Evolutionary conservation across 371 early-diverging fungal species (phyloP).

Genomic region (Zopfochytrium polystomum): DNA sequence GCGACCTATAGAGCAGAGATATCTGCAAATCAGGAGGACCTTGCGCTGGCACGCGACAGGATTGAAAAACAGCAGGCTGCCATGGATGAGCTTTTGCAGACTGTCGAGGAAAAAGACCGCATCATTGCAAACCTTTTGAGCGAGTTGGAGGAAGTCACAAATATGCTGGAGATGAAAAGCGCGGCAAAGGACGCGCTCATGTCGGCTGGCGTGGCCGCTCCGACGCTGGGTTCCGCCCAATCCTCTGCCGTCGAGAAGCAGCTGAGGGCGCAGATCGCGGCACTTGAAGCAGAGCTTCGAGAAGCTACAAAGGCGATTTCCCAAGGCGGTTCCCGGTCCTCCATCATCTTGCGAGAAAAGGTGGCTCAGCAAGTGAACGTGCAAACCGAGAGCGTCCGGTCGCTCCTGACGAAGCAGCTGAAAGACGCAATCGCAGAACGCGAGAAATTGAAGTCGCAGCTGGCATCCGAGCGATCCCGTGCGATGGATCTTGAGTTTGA

Average conservation of each 20-base stretch:
- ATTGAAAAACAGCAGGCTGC: constrained; percentile 20
- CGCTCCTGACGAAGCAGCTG: constrained; percentile 22
- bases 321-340: not conserved
- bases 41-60: constrained; percentile 15
- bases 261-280: constrained; percentile 15
- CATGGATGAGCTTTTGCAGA: constrained; percentile 29
- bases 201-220: constrained; percentile 1
- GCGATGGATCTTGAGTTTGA: constrained; percentile 23
- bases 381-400: constrained; percentile 14
- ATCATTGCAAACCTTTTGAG: constrained; percentile 33
- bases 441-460: constrained; percentile 27
- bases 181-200: constrained; percentile 14
- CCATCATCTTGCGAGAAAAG: constrained; percentile 6
- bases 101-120: constrained; percentile 39
- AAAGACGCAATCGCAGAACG: constrained; percentile 34
- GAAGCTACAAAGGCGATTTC: not conserved
- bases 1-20: constrained; percentile 33
- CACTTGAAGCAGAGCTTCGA: constrained; percentile 14
- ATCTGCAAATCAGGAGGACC: constrained; percentile 23
- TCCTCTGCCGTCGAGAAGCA: constrained; percentile 9
- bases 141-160: constrained; percentile 39
- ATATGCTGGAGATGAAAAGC: constrained; percentile 28
- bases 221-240: not conserved
- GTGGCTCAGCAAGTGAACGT: not conserved
- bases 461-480: constrained; percentile 13